Percentiles rank a stretch among this genome's conserved stretches.
These are phyloP conservation scores for Aurifilum marmelostoma DNA, from an alignment of 2,329 filamentous ascomycete genomes.

Conservation along the genomic window DNA sequence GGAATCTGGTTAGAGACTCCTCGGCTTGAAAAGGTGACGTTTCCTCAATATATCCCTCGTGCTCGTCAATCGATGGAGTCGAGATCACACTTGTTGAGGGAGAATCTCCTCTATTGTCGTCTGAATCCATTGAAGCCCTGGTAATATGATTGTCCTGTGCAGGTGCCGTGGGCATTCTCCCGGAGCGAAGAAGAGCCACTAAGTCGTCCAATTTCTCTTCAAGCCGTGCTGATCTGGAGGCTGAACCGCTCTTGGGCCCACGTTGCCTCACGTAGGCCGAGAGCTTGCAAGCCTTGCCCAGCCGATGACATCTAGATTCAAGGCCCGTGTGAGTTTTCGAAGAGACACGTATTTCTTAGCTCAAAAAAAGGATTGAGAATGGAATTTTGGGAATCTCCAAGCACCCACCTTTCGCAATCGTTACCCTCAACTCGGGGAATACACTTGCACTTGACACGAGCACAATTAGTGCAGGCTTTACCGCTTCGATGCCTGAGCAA, in stretches of 20 bases:
- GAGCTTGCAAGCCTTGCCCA: not conserved
- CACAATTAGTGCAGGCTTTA: slow-evolving; percentile 16
- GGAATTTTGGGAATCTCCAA: no score
- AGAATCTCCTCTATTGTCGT: not conserved
- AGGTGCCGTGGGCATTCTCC: slow-evolving; percentile 11
- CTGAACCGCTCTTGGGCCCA: slow-evolving; percentile 37
- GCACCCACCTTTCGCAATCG: not conserved
- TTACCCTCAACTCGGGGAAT: not conserved
- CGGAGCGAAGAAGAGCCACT: slow-evolving; percentile 46
- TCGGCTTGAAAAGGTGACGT: not conserved
- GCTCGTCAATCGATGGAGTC: not conserved
- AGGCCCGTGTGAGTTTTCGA: not conserved
- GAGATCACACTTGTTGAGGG: not conserved
- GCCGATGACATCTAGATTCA: not conserved
- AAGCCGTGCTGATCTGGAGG: slow-evolving; percentile 47
- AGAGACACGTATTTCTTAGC: not conserved
- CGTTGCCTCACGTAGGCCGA: slow-evolving; percentile 39
- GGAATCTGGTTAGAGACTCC: not conserved
- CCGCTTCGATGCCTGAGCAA: not conserved
- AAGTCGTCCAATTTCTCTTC: slow-evolving; percentile 56
- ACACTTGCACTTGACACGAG: slow-evolving; percentile 15
- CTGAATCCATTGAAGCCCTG: not conserved
- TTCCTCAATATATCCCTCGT: not conserved
- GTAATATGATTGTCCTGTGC: not conserved
- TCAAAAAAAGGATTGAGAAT: not conserved